phyloP scores from a whole-genome alignment of 2,329 filamentous ascomycete genomes.

The Coniochaeta ligniaria region DNA sequence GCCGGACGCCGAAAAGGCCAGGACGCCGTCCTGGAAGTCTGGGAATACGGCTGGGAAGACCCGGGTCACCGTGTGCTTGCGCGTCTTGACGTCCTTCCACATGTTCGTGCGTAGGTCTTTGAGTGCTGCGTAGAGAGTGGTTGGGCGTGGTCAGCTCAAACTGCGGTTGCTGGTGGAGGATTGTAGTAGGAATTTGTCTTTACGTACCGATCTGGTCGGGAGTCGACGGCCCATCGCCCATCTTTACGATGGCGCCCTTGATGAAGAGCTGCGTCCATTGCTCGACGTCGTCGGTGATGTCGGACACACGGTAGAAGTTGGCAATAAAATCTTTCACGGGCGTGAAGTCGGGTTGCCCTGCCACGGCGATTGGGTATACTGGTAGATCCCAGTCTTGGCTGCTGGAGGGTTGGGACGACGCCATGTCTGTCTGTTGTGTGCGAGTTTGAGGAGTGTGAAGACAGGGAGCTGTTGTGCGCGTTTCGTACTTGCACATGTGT shows the following conservation, averaged over 20 bases:
- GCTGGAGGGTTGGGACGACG: too few relatives aligned
- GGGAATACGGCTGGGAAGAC: constrained; percentile 32
- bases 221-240: constrained; percentile 20
- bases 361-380: too few relatives aligned
- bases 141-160: neutral
- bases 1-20: constrained; percentile 9
- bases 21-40: constrained; percentile 6
- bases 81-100: constrained; percentile 32
- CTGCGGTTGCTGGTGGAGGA: neutral
- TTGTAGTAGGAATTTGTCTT: neutral
- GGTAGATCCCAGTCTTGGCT: too few relatives aligned
- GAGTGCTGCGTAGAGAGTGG: neutral
- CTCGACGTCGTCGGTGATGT: too few relatives aligned
- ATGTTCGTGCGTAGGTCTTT: constrained; percentile 19
- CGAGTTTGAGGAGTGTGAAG: too few relatives aligned
- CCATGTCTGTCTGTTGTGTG: too few relatives aligned
- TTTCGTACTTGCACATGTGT: too few relatives aligned
- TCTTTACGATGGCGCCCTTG: constrained; percentile 31
- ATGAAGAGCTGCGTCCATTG: constrained; percentile 13
- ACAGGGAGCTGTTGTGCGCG: too few relatives aligned
- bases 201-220: neutral
- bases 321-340: too few relatives aligned
- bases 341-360: too few relatives aligned
- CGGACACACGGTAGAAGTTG: too few relatives aligned
- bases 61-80: constrained; percentile 32